These are phyloP conservation scores for Pyrenula massariospora DNA, from an alignment of 495 filamentous ascomycete species.

Conservation along the genomic window DNA sequence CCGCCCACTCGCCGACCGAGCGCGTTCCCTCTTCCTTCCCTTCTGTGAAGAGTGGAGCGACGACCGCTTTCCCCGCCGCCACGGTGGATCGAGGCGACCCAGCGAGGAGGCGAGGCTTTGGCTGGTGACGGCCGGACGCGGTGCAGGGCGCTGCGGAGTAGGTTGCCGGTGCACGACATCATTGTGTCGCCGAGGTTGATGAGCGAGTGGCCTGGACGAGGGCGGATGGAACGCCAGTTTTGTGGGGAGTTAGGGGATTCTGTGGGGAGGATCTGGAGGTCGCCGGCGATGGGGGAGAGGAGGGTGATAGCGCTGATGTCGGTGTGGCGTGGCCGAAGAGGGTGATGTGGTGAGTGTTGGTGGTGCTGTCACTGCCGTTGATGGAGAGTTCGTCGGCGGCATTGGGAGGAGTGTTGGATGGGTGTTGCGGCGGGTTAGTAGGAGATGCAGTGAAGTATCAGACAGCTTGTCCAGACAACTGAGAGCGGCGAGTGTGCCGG, in stretches of 20 bases:
- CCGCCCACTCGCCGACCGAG: not conserved
- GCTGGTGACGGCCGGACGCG: constrained; percentile 15
- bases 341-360: not conserved
- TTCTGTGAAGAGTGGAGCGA: not conserved
- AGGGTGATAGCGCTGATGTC: constrained; percentile 23
- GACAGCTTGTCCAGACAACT: not conserved
- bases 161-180: constrained; percentile 23
- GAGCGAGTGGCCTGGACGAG: constrained; percentile 19
- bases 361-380: not conserved
- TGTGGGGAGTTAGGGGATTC: not conserved
- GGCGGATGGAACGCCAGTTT: constrained; percentile 22
- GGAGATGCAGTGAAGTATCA: not conserved
- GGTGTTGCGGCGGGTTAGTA: not conserved
- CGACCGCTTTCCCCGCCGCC: constrained; percentile 1
- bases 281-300: constrained; percentile 21
- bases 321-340: constrained; percentile 13
- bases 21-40: not conserved
- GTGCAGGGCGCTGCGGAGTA: constrained; percentile 22
- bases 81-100: constrained; percentile 7
- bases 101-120: constrained; percentile 22
- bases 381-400: not conserved
- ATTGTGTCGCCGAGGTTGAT: constrained; percentile 30
- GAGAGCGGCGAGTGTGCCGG: constrained; percentile 3
- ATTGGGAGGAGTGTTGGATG: not conserved
- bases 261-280: constrained; percentile 17